Percentiles rank a stretch among this genome's conserved stretches.
Conservation (phyloP, 176 grass and related monocot genomes). For the Avena insularis region DNA sequence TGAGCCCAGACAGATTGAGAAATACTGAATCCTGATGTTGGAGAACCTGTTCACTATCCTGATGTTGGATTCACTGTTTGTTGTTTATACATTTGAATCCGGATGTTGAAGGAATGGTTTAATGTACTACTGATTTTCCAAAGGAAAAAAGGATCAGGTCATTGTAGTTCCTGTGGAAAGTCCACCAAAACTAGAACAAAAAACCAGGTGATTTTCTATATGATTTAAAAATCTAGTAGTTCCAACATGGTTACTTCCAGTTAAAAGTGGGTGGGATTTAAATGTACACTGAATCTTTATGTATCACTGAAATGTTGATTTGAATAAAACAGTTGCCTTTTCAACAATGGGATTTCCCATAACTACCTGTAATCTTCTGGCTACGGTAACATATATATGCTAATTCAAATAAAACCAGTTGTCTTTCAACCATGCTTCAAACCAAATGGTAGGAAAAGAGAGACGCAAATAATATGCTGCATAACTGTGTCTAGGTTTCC, state of each 20-base stretch:
- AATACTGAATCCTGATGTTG: background rate
- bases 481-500: background rate
- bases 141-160: background rate
- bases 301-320: background rate
- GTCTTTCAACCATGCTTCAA: background rate
- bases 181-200: background rate
- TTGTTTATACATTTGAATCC: background rate
- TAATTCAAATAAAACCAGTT: slow-evolving; percentile 1
- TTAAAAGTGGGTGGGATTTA: background rate
- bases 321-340: background rate
- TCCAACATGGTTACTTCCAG: background rate
- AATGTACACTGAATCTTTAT: background rate
- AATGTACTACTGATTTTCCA: background rate
- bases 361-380: background rate
- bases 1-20: background rate
- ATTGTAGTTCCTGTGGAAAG: background rate
- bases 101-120: background rate
- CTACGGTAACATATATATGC: background rate
- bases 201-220: background rate
- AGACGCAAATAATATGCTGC: background rate
- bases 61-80: background rate
- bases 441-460: background rate
- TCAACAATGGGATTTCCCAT: background rate
- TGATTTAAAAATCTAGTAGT: background rate
- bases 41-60: background rate